Conservation (phyloP, 176 grass and related monocot genomes). For the Oryza punctata region DNA sequence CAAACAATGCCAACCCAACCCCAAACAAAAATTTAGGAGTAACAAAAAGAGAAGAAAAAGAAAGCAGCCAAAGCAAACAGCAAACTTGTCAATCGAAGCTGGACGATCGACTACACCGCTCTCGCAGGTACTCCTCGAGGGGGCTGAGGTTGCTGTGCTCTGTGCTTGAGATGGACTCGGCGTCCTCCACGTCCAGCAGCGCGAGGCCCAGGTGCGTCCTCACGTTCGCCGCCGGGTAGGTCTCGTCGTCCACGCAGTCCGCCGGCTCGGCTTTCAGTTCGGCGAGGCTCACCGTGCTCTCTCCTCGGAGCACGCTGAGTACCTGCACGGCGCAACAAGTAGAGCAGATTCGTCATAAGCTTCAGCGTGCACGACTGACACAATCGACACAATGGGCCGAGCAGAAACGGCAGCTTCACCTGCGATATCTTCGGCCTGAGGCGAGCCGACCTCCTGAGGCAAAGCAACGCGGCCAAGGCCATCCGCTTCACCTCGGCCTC, state of each 20-base stretch:
- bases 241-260: slow-evolving; percentile 78
- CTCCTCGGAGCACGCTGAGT: slow-evolving; percentile 59
- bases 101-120: slow-evolving; percentile 81
- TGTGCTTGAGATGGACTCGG: slow-evolving; percentile 72
- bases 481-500: slow-evolving; percentile 64
- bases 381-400: neutral
- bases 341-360: neutral
- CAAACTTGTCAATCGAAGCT: slow-evolving; percentile 71
- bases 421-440: slow-evolving; percentile 74
- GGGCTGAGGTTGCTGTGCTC: slow-evolving; percentile 73
- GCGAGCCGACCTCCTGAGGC: slow-evolving; percentile 68
- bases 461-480: slow-evolving; percentile 69
- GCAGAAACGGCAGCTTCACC: slow-evolving; percentile 32
- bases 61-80: neutral
- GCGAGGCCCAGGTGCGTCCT: slow-evolving; percentile 73
- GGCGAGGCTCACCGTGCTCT: slow-evolving; percentile 27
- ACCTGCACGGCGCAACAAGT: slow-evolving; percentile 39
- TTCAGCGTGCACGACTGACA: neutral
- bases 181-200: slow-evolving; percentile 72
- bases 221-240: slow-evolving; percentile 68
- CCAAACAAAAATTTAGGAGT: neutral
- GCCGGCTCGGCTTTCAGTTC: slow-evolving; percentile 40
- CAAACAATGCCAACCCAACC: slow-evolving; percentile 2
- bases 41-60: neutral
- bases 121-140: slow-evolving; percentile 78